Conservation (phyloP, 2,329 filamentous ascomycete genomes). For the Dactylellina haptotyla region DNA sequence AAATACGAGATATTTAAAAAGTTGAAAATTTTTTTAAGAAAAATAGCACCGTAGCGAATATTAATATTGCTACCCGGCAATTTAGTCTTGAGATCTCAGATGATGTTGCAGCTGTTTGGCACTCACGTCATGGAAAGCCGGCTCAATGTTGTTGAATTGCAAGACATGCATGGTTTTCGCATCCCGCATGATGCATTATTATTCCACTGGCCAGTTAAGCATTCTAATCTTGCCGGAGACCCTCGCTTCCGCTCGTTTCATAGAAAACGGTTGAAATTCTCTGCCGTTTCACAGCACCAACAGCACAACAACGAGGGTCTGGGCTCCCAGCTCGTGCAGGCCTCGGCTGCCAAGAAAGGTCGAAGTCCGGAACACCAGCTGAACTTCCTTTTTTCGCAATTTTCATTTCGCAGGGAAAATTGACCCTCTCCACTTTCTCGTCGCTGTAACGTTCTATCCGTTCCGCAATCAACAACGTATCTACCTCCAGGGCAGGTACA, state of each 20-base stretch:
- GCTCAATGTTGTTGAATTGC: slow-evolving; percentile 9
- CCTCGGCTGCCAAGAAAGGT: slow-evolving; percentile 20
- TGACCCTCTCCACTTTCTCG: slow-evolving; percentile 23
- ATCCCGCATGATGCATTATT: slow-evolving; percentile 30
- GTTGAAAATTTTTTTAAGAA: too few relatives aligned
- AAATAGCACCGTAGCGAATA: too few relatives aligned
- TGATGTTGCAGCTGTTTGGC: too few relatives aligned
- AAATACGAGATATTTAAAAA: too few relatives aligned
- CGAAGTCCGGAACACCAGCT: slow-evolving; percentile 8
- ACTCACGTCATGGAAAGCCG: slow-evolving; percentile 17
- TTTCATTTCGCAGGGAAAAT: slow-evolving; percentile 14
- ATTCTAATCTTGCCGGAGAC: slow-evolving; percentile 13
- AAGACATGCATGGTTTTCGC: slow-evolving; percentile 31
- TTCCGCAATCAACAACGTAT: slow-evolving; percentile 2
- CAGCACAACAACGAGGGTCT: background rate
- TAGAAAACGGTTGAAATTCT: slow-evolving; percentile 22
- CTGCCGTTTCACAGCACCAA: background rate
- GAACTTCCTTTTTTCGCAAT: slow-evolving; percentile 54
- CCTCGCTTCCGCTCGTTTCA: slow-evolving; percentile 7
- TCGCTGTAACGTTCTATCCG: background rate
- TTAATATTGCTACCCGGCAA: too few relatives aligned
- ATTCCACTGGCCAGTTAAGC: slow-evolving; percentile 8
- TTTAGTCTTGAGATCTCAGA: background rate
- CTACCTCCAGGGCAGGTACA: slow-evolving; percentile 20
- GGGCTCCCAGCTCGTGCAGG: background rate